A percentile compares a stretch with the other conserved stretches of the same genome.
Conservation (phyloP, 441 rosid species). For the Metrosideros polymorpha region DNA sequence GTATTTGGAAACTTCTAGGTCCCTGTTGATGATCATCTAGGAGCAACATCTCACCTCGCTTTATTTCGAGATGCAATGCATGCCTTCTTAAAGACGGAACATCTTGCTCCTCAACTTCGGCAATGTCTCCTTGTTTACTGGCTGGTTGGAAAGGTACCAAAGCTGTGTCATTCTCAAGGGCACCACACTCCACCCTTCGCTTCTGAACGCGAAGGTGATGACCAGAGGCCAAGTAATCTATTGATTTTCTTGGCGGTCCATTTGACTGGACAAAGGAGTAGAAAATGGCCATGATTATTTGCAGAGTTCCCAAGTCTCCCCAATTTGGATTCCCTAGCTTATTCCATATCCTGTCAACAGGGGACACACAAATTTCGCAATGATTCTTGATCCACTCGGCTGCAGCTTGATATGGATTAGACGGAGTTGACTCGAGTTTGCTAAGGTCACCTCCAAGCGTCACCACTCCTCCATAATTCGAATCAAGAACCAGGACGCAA, state of each 20-base stretch:
- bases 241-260: constrained; percentile 48
- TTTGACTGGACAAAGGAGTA: constrained; percentile 41
- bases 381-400: constrained; percentile 48
- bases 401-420: constrained; percentile 29
- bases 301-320: constrained; percentile 56
- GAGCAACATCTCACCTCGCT: constrained; percentile 30
- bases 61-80: constrained; percentile 25
- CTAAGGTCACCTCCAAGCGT: constrained; percentile 48
- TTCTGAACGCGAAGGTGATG: constrained; percentile 51
- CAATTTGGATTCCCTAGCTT: constrained; percentile 57
- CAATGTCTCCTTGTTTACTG: constrained; percentile 35
- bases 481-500: constrained; percentile 44
- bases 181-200: constrained; percentile 33
- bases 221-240: constrained; percentile 35
- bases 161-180: constrained; percentile 22
- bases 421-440: constrained; percentile 22
- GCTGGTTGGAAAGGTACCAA: constrained; percentile 18
- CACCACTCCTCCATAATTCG: constrained; percentile 59
- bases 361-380: constrained; percentile 37
- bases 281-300: constrained; percentile 47
- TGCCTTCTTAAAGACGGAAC: constrained; percentile 14
- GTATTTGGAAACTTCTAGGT: constrained; percentile 39
- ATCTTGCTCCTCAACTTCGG: constrained; percentile 26
- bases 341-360: constrained; percentile 51
- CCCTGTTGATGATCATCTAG: constrained; percentile 43